Evolutionary conservation across 768 basidiomycete species (phyloP), one percentile per base, ranked within the genome.

Genomic region (Tricholoma terreum): DNA sequence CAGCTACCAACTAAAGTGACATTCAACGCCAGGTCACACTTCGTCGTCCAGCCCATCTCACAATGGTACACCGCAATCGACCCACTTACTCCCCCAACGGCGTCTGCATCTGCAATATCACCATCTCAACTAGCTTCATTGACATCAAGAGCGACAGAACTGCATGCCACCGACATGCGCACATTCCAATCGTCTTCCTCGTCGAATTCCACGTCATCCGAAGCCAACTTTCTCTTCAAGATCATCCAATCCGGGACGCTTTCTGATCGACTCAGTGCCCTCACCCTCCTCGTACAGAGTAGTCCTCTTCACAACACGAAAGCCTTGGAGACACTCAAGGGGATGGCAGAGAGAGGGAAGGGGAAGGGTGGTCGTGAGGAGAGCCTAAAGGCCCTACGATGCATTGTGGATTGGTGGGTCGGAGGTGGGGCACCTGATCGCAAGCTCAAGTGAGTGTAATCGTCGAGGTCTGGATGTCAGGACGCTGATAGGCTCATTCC

Each of bases 381-480:
- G 75, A 86, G 90, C 63, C 69, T 97, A 43, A 94, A 95, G 61
- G 94, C 95, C 2, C 68, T 96, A 54, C 80, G 95, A 42, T 96
- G 94, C 59, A 79, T 99, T 57, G 87, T 92, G 31, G 96, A 98
- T 81, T 98, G 96, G 94, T 97, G 94, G 93, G 83, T 90, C 46
- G 94, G 94, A 31, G 95, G 94, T 21, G 93, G 93, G n/a, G 90
- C 86, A 17, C 92, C 94, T 0, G 77, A 81, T 57, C 78, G 92
- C 59, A 98, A 98, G 69, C 80, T 98, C 22, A 92, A 82, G 91
- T 94, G 58, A 52, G 85, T 77, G 12, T 43, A 22, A 50, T 31
- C 11, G 11, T 24, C 22, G 58, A 31, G 50, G 15, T 54, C 30
- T 46, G 31, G 2, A 22, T 45, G 17, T 27, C 30, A 14, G 31